Evolutionary conservation across 345 rosid genomes (phyloP).

Genomic region (Firmiana major): DNA sequence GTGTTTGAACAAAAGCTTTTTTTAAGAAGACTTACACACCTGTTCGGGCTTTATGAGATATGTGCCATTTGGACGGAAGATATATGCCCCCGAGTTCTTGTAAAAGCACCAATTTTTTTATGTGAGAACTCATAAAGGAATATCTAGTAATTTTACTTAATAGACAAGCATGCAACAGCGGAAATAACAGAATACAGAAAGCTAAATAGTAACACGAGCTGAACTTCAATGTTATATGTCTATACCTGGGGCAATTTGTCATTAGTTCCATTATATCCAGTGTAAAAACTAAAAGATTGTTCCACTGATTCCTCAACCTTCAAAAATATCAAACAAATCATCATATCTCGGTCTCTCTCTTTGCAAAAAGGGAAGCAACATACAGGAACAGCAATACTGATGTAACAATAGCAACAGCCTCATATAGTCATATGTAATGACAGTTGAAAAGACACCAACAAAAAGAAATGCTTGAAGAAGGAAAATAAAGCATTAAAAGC

Average conservation of each 20-base stretch:
- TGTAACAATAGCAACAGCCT: conserved; percentile 1
- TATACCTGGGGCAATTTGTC: conserved; percentile 76
- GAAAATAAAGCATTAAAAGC: conserved; percentile 8
- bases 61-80: conserved; percentile 94
- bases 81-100: conserved; percentile 86
- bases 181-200: background rate
- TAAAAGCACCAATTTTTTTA: conserved; percentile 20
- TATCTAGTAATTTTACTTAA: background rate
- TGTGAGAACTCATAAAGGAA: conserved; percentile 4
- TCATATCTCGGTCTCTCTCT: background rate
- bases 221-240: conserved; percentile 15
- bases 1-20: conserved; percentile 4
- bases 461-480: conserved; percentile 3
- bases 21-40: conserved; percentile 39
- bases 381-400: background rate
- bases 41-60: conserved; percentile 53
- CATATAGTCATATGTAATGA: background rate
- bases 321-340: conserved; percentile 18
- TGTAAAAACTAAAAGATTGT: conserved; percentile 70
- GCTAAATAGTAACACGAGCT: background rate
- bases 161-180: background rate
- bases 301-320: conserved; percentile 69
- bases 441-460: background rate
- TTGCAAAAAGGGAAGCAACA: conserved; percentile 2
- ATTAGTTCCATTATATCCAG: conserved; percentile 58